Percentiles rank a stretch among this genome's conserved stretches.
Conservation (phyloP, 108 stramenopile genomes). For the Pseudonitzschia delicatissima region DNA sequence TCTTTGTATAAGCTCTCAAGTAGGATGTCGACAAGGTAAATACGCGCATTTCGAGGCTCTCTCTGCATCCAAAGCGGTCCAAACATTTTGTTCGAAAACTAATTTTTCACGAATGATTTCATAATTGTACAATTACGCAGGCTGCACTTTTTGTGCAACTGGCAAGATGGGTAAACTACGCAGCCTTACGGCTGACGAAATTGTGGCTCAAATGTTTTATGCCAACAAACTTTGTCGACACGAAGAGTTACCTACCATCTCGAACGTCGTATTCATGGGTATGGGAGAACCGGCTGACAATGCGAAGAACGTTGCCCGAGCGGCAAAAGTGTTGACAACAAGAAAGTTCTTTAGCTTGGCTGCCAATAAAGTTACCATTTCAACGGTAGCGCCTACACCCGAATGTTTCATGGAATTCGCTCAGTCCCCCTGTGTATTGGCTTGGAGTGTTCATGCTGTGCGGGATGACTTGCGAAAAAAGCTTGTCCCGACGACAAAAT, state of each 20-base stretch:
- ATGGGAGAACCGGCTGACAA: constrained; percentile 85
- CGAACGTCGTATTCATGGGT: constrained; percentile 87
- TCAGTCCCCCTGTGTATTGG: constrained; percentile 61
- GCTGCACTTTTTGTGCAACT: constrained; percentile 85
- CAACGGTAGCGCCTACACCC: constrained; percentile 81
- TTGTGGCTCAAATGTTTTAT: constrained; percentile 79
- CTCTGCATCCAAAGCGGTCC: not conserved
- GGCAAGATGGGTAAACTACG: constrained; percentile 82
- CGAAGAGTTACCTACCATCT: constrained; percentile 31
- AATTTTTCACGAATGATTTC: not conserved
- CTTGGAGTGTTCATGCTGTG: constrained; percentile 84
- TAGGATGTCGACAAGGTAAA: constrained; percentile 80
- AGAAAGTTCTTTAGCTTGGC: constrained; percentile 59
- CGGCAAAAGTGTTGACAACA: constrained; percentile 52
- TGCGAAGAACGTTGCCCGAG: constrained; percentile 52
- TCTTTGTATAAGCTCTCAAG: constrained; percentile 79
- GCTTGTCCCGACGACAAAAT: constrained; percentile 80
- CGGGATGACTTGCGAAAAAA: constrained; percentile 65
- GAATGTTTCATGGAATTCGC: constrained; percentile 49
- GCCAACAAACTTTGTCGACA: constrained; percentile 59
- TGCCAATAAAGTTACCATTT: constrained; percentile 65
- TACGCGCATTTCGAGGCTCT: not conserved
- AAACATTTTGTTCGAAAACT: not conserved
- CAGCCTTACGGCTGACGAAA: constrained; percentile 66
- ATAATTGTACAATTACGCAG: not conserved